Percentiles rank a stretch among this genome's conserved stretches.
phyloP scores from a whole-genome alignment of 2,329 filamentous ascomycete genomes.

The Pseudogymnoascus sp. region DNA sequence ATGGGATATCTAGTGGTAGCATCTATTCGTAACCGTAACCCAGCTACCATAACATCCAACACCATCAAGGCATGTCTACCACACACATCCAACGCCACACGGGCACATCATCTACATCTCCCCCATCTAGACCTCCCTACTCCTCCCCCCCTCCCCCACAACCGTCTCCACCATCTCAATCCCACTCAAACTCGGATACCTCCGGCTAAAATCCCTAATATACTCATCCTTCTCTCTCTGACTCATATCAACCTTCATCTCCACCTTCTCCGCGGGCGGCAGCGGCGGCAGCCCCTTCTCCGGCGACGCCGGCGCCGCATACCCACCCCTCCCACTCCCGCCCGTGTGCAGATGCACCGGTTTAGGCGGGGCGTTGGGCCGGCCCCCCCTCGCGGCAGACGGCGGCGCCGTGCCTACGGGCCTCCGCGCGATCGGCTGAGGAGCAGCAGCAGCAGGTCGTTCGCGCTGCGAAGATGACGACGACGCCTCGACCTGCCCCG shows the following conservation, averaged over 20 bases:
- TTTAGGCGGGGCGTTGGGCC: constrained; percentile 52
- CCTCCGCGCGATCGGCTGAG: constrained; percentile 34
- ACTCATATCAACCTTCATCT: constrained; percentile 44
- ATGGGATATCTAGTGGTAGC: neutral
- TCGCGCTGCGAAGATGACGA: constrained; percentile 11
- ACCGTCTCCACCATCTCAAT: constrained; percentile 53
- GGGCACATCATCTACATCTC: neutral
- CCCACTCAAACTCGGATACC: constrained; percentile 76
- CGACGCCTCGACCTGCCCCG: constrained; percentile 22
- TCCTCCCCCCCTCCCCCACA: constrained; percentile 15
- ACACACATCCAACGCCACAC: neutral
- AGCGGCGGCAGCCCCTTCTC: neutral
- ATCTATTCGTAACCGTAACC: neutral
- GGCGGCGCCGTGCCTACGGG: constrained; percentile 31
- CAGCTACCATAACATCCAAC: neutral
- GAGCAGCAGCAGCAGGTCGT: neutral
- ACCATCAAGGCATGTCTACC: neutral
- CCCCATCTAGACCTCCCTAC: neutral
- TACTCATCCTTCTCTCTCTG: constrained; percentile 56
- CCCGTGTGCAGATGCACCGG: constrained; percentile 52
- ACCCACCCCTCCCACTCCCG: constrained; percentile 24
- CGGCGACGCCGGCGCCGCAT: constrained; percentile 21
- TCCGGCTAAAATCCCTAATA: constrained; percentile 64
- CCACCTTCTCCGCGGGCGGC: neutral
- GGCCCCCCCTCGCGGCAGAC: constrained; percentile 25